phyloP scores from a whole-genome alignment of 2,329 filamentous ascomycete genomes.

The Colletotrichum filicis region DNA sequence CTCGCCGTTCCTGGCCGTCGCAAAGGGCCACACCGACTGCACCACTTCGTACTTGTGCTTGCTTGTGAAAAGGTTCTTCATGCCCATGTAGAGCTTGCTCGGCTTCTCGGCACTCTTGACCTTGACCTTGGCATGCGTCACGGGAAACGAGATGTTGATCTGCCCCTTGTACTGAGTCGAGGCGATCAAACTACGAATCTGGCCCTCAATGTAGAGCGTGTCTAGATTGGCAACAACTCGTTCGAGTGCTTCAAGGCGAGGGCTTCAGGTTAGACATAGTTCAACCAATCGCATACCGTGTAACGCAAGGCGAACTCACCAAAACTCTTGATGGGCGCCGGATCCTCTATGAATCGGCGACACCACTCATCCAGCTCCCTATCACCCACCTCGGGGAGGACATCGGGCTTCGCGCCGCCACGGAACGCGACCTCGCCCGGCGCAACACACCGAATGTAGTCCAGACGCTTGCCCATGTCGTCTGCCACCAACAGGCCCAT shows the following conservation, averaged over 20 bases:
- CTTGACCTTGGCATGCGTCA: conserved; percentile 60
- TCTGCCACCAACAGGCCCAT: conserved; percentile 64
- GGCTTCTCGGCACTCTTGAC: conserved; percentile 63
- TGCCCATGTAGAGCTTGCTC: conserved; percentile 64
- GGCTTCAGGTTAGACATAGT: background rate
- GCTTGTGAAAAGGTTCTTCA: conserved; percentile 62
- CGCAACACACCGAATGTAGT: conserved; percentile 64
- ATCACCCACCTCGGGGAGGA: conserved; percentile 55
- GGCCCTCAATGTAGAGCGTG: conserved; percentile 64
- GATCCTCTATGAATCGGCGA: conserved; percentile 57
- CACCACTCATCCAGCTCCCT: conserved; percentile 62
- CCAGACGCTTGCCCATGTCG: conserved; percentile 55
- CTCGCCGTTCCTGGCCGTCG: conserved; percentile 58
- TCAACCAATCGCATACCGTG: background rate
- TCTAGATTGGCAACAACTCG: conserved; percentile 66
- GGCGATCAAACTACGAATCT: conserved; percentile 62
- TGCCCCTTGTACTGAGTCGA: conserved; percentile 61
- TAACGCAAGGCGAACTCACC: conserved; percentile 16
- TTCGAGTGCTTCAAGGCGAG: conserved; percentile 48
- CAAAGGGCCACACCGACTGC: conserved; percentile 68
- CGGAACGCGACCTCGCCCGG: conserved; percentile 61
- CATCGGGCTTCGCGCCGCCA: conserved; percentile 54
- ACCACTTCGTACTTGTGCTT: conserved; percentile 66
- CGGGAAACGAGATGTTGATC: conserved; percentile 60
- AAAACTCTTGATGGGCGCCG: conserved; percentile 58